phyloP scores from a whole-genome alignment of 495 filamentous ascomycete genomes.

The Neurospora sp. region DNA sequence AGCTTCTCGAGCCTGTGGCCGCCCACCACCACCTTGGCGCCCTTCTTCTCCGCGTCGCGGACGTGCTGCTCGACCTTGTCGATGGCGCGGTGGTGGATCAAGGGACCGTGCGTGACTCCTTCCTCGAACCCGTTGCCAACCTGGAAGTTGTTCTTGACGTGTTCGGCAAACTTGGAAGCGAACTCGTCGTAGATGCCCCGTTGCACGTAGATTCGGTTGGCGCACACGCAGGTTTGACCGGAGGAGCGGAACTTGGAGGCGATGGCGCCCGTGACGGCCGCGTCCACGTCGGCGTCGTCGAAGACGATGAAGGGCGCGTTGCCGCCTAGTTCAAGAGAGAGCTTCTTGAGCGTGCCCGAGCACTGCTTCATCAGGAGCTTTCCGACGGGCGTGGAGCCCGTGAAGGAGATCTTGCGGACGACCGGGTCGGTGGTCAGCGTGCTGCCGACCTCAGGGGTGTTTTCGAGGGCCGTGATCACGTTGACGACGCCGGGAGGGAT shows the following conservation, averaged over 20 bases:
- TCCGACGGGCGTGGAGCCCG: constrained; percentile 77
- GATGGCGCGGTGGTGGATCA: constrained; percentile 68
- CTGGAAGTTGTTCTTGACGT: constrained; percentile 59
- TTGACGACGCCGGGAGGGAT: constrained; percentile 81
- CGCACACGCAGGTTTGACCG: constrained; percentile 86
- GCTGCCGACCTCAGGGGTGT: constrained; percentile 65
- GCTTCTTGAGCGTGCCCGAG: constrained; percentile 71
- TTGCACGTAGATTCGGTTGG: constrained; percentile 80
- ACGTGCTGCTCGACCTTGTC: constrained; percentile 72
- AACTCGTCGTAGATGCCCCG: constrained; percentile 71
- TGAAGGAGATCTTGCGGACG: constrained; percentile 82
- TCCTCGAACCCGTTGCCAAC: constrained; percentile 66
- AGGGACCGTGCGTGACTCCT: constrained; percentile 66
- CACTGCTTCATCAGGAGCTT: constrained; percentile 81
- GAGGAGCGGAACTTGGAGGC: constrained; percentile 76
- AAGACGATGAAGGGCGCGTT: constrained; percentile 94
- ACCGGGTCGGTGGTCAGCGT: constrained; percentile 59
- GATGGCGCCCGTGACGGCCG: constrained; percentile 65
- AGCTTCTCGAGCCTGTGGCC: constrained; percentile 53
- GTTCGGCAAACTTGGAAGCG: constrained; percentile 55
- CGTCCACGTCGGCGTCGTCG: constrained; percentile 75
- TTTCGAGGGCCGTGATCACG: constrained; percentile 59
- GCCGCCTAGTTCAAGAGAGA: constrained; percentile 79
- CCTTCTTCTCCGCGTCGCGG: constrained; percentile 63
- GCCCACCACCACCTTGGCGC: constrained; percentile 59